Evolutionary conservation across 2,329 filamentous ascomycete genomes (phyloP), one percentile per base, ranked within the genome.

Genomic region (Fusarium sterilihyphosum): DNA sequence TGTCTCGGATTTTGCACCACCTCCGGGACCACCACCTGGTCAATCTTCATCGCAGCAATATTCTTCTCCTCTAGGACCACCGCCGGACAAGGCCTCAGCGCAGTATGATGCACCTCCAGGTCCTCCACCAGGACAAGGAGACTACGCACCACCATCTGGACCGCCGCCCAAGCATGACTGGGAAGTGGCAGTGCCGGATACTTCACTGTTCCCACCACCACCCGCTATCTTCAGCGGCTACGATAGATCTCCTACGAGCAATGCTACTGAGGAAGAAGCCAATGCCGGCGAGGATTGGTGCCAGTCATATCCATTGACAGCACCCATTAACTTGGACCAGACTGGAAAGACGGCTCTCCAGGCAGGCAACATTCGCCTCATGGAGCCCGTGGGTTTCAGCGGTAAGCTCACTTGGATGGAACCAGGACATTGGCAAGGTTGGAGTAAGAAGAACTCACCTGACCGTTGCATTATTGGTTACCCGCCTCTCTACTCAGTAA

Each of bases 171-270:
- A 90, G 75, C 92, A 94, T 80, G 90, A 93, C 82, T 95, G 93
- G 93, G 86, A 91, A 74, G 79, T 88, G 12, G 88, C 91, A 7
- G 92, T 94, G 4, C 92, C 93, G 1, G 93, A 95, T 80, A 94
- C 90, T 4, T 86, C 92, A 2, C 86, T 93, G 16, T 89, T 95
- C 49, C 93, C 93, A 3, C 92, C 92, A 0, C 93, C 93, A 2
- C 93, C 93, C 0, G 88, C 88, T 37, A 87, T 94, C 79, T 91
- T 90, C 81, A 83, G 83, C 61, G 89, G 89, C 56, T 90, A 90
- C 77, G 90, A 93, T 68, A 83, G 81, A 38, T 94, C 92, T 18
- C 90, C 91, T 1, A 88, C 91, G 6, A 91, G 90, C 79, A 96
- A 96, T 81, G 91, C 93, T 4, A 88, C 88, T 6, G 87, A 88